phyloP scores from a whole-genome alignment of 1,139 yeast species.

The Magnusiomyces suaveolens region DNA sequence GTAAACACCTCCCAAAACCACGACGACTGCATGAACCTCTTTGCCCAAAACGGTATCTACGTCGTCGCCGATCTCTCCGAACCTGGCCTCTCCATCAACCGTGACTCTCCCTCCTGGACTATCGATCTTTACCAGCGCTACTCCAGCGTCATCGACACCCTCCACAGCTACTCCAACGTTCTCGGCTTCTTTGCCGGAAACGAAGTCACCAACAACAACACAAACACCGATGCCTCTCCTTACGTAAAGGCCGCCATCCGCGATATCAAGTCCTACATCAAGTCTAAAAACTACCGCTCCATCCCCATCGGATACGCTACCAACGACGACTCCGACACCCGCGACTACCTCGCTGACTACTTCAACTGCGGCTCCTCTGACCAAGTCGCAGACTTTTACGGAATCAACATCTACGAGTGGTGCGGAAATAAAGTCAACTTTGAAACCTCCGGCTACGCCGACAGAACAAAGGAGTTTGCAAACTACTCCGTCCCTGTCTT shows the following conservation, averaged over 20 bases:
- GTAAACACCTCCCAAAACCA: conserved; percentile 74
- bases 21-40: conserved; percentile 78
- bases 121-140: conserved; percentile 46
- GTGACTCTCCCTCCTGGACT: conserved; percentile 62
- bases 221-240: conserved; percentile 60
- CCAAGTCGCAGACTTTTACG: conserved; percentile 85
- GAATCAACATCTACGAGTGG: conserved; percentile 98
- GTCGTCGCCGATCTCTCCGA: conserved; percentile 84
- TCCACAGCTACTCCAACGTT: conserved; percentile 72
- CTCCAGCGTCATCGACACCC: conserved; percentile 66
- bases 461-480: conserved; percentile 59
- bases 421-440: conserved; percentile 82
- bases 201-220: conserved; percentile 73
- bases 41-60: conserved; percentile 89
- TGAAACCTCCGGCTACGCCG: conserved; percentile 70
- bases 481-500: conserved; percentile 67
- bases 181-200: conserved; percentile 93
- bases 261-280: conserved; percentile 72
- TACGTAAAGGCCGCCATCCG: conserved; percentile 76
- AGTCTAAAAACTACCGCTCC: conserved; percentile 46
- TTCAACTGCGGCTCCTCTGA: conserved; percentile 62
- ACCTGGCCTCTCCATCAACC: conserved; percentile 65
- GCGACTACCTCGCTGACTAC: conserved; percentile 55
- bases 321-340: conserved; percentile 66
- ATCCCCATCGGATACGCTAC: conserved; percentile 96